These are phyloP conservation scores for Suaeda aralocaspica DNA, from an alignment of 148 eudicot genomes.

Conservation along the genomic window DNA sequence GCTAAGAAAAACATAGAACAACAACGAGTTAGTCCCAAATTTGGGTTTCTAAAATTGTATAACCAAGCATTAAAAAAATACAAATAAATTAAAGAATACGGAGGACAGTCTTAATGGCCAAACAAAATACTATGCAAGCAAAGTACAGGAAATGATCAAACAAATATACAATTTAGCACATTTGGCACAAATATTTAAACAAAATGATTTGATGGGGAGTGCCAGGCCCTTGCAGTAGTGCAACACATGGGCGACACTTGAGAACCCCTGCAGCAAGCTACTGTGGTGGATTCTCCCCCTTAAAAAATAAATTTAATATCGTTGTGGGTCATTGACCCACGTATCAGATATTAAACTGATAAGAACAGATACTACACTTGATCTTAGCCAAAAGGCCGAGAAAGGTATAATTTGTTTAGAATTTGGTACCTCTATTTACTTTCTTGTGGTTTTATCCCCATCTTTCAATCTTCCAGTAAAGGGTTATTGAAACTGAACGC, in stretches of 20 bases:
- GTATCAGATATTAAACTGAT: constrained; percentile 84
- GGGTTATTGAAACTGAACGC: no score
- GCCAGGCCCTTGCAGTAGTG: constrained; percentile 24
- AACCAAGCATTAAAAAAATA: no score
- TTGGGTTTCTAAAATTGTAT: no score
- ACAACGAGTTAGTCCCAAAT: no score
- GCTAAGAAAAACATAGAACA: no score
- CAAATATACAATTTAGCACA: no score
- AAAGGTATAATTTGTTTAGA: constrained; percentile 29
- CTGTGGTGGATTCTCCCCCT: constrained; percentile 11
- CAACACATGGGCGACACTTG: constrained; percentile 20
- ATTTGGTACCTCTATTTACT: no score
- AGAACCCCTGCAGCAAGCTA: constrained; percentile 20
- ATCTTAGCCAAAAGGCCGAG: constrained; percentile 88
- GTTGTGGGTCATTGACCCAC: constrained; percentile 41
- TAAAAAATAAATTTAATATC: constrained; percentile 39
- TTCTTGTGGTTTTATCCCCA: not conserved
- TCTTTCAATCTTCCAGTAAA: not conserved
- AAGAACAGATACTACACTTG: constrained; percentile 85
- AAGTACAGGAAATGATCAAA: no score
- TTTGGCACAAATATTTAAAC: no score
- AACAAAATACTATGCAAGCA: no score
- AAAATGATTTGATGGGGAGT: constrained; percentile 4
- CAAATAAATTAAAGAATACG: no score
- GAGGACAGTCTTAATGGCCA: no score